Conservation (phyloP, 768 basidiomycete genomes). For the Lyophyllum semitale region DNA sequence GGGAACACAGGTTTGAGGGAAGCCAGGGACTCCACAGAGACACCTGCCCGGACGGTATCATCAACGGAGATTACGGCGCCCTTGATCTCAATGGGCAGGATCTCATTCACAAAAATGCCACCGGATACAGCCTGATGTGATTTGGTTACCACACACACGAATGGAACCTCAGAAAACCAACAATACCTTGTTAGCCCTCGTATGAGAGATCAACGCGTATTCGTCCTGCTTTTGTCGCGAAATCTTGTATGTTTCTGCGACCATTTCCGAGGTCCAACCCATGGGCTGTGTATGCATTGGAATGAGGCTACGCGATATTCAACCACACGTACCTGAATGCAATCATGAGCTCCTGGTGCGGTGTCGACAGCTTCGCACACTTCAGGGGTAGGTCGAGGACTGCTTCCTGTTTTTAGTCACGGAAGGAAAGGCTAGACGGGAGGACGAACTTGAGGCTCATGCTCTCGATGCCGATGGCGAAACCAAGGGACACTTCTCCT, state of each 20-base stretch:
- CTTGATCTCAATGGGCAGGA: slow-evolving; percentile 79
- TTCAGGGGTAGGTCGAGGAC: slow-evolving; percentile 76
- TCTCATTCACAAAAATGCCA: slow-evolving; percentile 85
- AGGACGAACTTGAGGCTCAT: slow-evolving; percentile 73
- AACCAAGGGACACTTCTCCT: slow-evolving; percentile 83
- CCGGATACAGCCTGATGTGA: slow-evolving; percentile 56
- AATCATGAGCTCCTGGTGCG: slow-evolving; percentile 69
- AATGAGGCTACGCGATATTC: background rate
- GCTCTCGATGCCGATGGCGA: slow-evolving; percentile 83
- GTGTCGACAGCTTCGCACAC: slow-evolving; percentile 59
- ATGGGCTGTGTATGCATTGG: slow-evolving; percentile 57
- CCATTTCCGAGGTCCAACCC: slow-evolving; percentile 96
- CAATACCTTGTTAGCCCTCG: slow-evolving; percentile 66
- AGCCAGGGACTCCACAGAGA: slow-evolving; percentile 74
- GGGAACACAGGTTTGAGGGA: slow-evolving; percentile 88
- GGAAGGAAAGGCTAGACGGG: background rate
- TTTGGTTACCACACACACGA: background rate
- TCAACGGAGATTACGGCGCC: slow-evolving; percentile 71
- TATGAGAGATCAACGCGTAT: slow-evolving; percentile 87
- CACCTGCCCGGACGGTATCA: slow-evolving; percentile 86
- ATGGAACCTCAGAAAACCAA: background rate
- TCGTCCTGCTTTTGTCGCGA: slow-evolving; percentile 85
- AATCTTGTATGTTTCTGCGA: slow-evolving; percentile 77
- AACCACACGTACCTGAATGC: slow-evolving; percentile 56
- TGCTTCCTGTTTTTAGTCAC: slow-evolving; percentile 21